A percentile compares a stretch with the other conserved stretches of the same genome.
Evolutionary conservation across 2,329 filamentous ascomycete genomes (phyloP).

Genomic region (Fusarium redolens): DNA sequence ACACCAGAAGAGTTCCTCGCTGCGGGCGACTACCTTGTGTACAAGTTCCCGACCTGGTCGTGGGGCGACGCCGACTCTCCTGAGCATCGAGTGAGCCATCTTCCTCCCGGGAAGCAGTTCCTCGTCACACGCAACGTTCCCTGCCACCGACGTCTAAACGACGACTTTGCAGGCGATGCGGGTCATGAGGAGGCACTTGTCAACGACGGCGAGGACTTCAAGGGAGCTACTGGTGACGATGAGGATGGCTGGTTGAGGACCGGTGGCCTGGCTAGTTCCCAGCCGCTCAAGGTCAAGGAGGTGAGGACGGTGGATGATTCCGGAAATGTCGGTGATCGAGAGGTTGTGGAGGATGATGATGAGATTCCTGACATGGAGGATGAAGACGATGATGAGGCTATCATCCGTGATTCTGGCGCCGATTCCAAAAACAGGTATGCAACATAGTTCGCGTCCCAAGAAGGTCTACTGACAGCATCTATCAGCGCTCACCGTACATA

Average conservation of each 20-base stretch:
- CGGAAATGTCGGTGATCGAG: conserved; percentile 83
- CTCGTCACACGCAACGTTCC: conserved; percentile 94
- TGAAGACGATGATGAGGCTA: conserved; percentile 95
- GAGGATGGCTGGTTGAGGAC: conserved; percentile 95
- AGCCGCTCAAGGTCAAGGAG: conserved; percentile 81
- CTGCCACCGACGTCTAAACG: conserved; percentile 89
- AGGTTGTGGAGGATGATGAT: conserved; percentile 76
- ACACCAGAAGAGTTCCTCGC: conserved; percentile 97
- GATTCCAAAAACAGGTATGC: conserved; percentile 60
- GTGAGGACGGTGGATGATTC: conserved; percentile 90
- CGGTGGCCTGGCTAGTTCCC: conserved; percentile 79
- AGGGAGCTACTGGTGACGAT: conserved; percentile 61
- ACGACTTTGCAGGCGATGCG: conserved; percentile 90
- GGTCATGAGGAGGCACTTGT: conserved; percentile 90
- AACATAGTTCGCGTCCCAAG: background rate
- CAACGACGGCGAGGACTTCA: conserved; percentile 77
- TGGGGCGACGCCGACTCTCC: conserved; percentile 92
- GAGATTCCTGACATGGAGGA: conserved; percentile 99
- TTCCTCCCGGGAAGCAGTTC: conserved; percentile 93
- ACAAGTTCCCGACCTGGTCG: conserved; percentile 98
- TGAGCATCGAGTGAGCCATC: conserved; percentile 80
- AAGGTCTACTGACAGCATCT: background rate
- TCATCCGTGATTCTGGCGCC: conserved; percentile 79
- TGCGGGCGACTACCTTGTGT: conserved; percentile 96
- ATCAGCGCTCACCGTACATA: conserved; percentile 89